Percentiles rank a stretch among this genome's conserved stretches.
Conservation (phyloP, 306 rosid genomes). For the Quercus agrifolia region DNA sequence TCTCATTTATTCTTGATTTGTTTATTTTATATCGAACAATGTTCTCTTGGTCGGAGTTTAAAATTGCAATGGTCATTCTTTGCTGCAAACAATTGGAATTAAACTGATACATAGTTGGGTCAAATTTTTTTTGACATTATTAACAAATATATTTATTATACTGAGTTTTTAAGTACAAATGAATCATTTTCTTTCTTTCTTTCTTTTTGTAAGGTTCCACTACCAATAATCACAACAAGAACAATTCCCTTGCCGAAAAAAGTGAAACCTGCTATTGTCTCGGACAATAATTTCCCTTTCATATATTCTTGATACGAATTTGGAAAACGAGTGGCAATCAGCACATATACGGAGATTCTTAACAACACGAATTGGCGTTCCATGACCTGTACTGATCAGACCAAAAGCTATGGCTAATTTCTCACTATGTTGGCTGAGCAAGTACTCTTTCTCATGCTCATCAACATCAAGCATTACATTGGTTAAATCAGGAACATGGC, state of each 20-base stretch:
- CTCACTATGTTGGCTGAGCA: constrained; percentile 73
- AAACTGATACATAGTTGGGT: neutral
- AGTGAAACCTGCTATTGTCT: constrained; percentile 66
- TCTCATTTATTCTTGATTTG: neutral
- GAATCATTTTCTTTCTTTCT: neutral
- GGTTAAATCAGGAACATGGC: constrained; percentile 69
- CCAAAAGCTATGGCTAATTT: constrained; percentile 80
- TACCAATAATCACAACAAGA: constrained; percentile 77
- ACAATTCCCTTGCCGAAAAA: constrained; percentile 60
- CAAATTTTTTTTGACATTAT: neutral
- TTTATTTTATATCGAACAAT: neutral
- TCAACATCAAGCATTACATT: constrained; percentile 74
- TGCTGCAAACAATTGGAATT: neutral
- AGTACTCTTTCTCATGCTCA: constrained; percentile 53
- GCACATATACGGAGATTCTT: constrained; percentile 80
- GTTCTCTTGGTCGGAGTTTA: neutral
- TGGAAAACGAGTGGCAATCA: constrained; percentile 75
- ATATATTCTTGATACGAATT: constrained; percentile 53
- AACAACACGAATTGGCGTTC: constrained; percentile 54
- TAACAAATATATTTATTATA: neutral
- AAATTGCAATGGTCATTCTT: neutral
- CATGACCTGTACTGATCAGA: constrained; percentile 43
- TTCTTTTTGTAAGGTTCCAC: constrained; percentile 1
- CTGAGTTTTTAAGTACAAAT: neutral
- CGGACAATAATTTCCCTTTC: constrained; percentile 57